These are phyloP conservation scores for Leavenworthia alabamica DNA, from an alignment of 345 rosid species.

Conservation along the genomic window DNA sequence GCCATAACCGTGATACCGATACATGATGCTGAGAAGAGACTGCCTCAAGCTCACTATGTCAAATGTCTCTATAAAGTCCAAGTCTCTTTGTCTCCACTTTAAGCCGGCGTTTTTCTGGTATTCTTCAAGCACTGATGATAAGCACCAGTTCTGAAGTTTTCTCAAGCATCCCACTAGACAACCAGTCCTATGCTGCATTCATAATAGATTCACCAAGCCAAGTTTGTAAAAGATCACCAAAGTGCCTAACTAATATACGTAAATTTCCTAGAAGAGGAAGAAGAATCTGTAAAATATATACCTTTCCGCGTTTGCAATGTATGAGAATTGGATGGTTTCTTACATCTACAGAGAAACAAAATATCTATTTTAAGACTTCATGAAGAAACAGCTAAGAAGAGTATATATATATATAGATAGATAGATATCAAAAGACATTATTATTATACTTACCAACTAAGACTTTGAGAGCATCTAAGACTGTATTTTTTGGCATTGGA, in stretches of 20 bases:
- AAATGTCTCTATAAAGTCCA: conserved; percentile 58
- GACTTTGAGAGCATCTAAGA: conserved; percentile 60
- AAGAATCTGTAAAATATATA: conserved; percentile 14
- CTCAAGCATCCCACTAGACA: conserved; percentile 81
- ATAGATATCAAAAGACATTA: background rate
- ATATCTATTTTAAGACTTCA: too few relatives aligned
- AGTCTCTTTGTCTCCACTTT: conserved; percentile 51
- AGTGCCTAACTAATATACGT: too few relatives aligned
- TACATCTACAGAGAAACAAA: conserved; percentile 47
- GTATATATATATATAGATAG: too few relatives aligned
- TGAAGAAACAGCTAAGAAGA: too few relatives aligned
- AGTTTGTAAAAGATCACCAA: too few relatives aligned
- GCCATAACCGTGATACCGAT: conserved; percentile 66
- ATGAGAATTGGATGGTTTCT: conserved; percentile 86
- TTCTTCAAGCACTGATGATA: conserved; percentile 62
- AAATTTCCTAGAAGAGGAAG: too few relatives aligned
- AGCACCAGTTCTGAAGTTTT: conserved; percentile 73
- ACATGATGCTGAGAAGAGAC: conserved; percentile 63
- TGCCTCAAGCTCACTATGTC: conserved; percentile 47
- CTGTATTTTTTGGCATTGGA: conserved; percentile 43
- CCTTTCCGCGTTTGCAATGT: conserved; percentile 94
- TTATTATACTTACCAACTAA: conserved; percentile 64
- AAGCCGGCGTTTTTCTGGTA: conserved; percentile 59
- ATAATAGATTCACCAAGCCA: background rate
- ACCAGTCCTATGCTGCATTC: conserved; percentile 89